These are phyloP conservation scores for Hyphochytrium catenoides DNA, from an alignment of 352 stramenopile species.

Conservation along the genomic window DNA sequence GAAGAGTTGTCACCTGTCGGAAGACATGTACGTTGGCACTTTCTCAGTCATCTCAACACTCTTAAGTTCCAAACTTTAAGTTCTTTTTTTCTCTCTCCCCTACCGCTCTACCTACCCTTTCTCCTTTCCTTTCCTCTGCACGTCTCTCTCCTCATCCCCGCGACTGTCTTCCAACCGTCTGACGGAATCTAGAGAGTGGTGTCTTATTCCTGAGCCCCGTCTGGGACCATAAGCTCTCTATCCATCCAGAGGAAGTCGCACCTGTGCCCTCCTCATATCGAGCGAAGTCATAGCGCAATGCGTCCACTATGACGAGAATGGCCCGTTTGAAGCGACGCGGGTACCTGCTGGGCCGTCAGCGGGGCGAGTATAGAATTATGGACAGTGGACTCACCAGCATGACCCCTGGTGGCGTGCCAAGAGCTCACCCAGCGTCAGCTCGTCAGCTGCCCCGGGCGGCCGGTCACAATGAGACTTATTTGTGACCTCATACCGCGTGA, in stretches of 20 bases:
- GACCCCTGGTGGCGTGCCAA: constrained; percentile 1
- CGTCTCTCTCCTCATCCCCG: too few relatives aligned
- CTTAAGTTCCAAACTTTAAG: too few relatives aligned
- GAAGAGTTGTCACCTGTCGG: too few relatives aligned
- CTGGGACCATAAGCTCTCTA: too few relatives aligned
- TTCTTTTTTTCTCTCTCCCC: too few relatives aligned
- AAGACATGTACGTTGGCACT: too few relatives aligned
- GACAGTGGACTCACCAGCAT: constrained; percentile 1
- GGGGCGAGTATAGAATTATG: constrained; percentile 1
- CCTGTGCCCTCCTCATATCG: not conserved
- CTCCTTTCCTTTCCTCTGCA: constrained; percentile 1
- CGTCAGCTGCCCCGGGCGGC: constrained; percentile 5
- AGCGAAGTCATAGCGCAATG: constrained; percentile 89
- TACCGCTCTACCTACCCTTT: constrained; percentile 3
- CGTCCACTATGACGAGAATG: constrained; percentile 86
- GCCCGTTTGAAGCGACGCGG: constrained; percentile 40
- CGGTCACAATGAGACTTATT: constrained; percentile 18
- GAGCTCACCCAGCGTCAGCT: not conserved
- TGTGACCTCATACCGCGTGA: constrained; percentile 56
- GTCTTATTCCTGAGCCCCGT: too few relatives aligned
- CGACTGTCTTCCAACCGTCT: too few relatives aligned
- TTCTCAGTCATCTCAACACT: too few relatives aligned
- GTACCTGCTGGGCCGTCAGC: constrained; percentile 29
- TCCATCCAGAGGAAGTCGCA: too few relatives aligned
- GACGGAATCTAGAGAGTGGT: too few relatives aligned